These are phyloP conservation scores for Endothia cerciana DNA, from an alignment of 2,329 filamentous ascomycete genomes.

Conservation along the genomic window DNA sequence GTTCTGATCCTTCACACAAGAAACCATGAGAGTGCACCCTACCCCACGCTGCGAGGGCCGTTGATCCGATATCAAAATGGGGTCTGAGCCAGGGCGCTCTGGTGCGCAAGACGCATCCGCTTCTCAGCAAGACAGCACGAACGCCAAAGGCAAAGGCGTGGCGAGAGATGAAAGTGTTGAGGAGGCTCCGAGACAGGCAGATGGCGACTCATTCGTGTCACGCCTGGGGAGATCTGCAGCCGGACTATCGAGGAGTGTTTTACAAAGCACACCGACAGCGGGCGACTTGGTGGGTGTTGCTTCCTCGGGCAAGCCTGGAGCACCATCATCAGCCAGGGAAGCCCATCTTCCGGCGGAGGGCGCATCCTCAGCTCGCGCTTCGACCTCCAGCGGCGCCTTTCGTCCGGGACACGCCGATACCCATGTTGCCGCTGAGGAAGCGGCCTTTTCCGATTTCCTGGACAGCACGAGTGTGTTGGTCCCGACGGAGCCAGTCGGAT, in stretches of 20 bases:
- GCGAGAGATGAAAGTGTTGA: slow-evolving; percentile 13
- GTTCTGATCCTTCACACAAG: background rate
- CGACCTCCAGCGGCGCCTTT: slow-evolving; percentile 33
- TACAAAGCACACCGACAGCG: slow-evolving; percentile 25
- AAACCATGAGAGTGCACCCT: background rate
- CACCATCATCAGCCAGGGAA: slow-evolving; percentile 9
- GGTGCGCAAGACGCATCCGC: background rate
- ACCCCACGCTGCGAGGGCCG: background rate
- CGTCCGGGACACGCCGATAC: slow-evolving; percentile 35
- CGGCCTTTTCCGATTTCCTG: slow-evolving; percentile 43
- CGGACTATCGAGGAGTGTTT: slow-evolving; percentile 34
- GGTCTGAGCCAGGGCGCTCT: slow-evolving; percentile 2
- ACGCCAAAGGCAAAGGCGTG: slow-evolving; percentile 24
- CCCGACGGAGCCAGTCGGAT: slow-evolving; percentile 29
- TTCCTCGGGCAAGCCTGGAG: slow-evolving; percentile 22
- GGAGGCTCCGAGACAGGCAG: slow-evolving; percentile 10
- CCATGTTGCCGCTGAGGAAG: slow-evolving; percentile 39
- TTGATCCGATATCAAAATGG: slow-evolving; percentile 11
- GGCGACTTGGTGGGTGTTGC: slow-evolving; percentile 18
- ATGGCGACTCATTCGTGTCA: slow-evolving; percentile 28
- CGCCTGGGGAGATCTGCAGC: slow-evolving; percentile 33
- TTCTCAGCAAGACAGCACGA: slow-evolving; percentile 13
- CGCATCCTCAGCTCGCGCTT: slow-evolving; percentile 29
- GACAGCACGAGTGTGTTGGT: slow-evolving; percentile 34
- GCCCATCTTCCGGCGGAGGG: slow-evolving; percentile 29